These are phyloP conservation scores for Pinus tabuliformis DNA, from an alignment of 75 land plant genomes.

Conservation along the genomic window DNA sequence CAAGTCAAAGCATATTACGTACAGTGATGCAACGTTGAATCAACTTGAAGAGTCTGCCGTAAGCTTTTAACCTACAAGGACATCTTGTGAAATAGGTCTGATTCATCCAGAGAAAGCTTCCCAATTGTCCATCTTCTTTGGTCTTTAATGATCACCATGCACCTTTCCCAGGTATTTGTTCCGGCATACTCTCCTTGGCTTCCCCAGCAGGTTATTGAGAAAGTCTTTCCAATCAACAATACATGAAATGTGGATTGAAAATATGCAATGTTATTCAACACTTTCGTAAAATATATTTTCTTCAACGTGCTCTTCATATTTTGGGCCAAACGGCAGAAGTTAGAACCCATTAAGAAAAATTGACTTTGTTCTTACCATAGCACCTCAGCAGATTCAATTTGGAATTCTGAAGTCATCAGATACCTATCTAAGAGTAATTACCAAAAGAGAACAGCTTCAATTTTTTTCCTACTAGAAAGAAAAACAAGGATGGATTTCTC, in stretches of 20 bases:
- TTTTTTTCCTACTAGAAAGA: not conserved
- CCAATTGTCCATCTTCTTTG: not conserved
- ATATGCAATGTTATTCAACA: not conserved
- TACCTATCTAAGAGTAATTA: not conserved
- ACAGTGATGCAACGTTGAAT: not conserved
- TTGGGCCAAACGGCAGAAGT: not conserved
- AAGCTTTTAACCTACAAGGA: too few relatives aligned
- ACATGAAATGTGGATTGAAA: not conserved
- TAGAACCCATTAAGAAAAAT: not conserved
- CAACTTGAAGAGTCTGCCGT: not conserved
- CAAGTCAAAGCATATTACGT: not conserved
- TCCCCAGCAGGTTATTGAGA: not conserved
- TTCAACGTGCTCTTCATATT: not conserved
- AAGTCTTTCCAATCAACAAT: not conserved
- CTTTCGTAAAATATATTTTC: not conserved
- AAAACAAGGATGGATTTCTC: not conserved
- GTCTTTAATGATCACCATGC: not conserved
- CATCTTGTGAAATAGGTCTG: too few relatives aligned
- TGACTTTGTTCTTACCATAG: not conserved
- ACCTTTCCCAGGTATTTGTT: not conserved
- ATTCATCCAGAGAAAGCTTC: too few relatives aligned
- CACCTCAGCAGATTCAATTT: not conserved
- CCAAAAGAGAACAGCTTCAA: not conserved
- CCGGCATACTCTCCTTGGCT: not conserved
- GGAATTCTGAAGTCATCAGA: not conserved